These are phyloP conservation scores for Phaseolus lunatus DNA, from an alignment of 306 rosid species.

Conservation along the genomic window DNA sequence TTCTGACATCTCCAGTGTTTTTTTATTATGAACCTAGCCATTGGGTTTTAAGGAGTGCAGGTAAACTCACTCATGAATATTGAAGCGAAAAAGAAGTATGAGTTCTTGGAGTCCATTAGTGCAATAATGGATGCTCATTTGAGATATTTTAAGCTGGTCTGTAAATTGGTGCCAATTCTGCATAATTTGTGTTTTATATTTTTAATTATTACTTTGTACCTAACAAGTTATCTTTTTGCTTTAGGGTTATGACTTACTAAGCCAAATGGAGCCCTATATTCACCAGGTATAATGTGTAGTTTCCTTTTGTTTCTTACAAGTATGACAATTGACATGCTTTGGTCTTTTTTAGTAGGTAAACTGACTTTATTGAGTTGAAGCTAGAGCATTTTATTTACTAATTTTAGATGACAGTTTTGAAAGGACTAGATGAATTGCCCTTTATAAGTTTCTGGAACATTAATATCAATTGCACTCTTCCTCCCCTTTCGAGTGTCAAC, in stretches of 20 bases:
- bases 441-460: slow-evolving; percentile 2
- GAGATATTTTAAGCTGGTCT: slow-evolving; percentile 95
- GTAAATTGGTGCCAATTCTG: slow-evolving; percentile 47
- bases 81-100: slow-evolving; percentile 95
- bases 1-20: slow-evolving; percentile 38
- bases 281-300: slow-evolving; percentile 75
- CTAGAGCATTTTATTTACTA: not conserved
- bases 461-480: not conserved
- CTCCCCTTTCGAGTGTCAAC: not conserved
- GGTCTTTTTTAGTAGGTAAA: not conserved
- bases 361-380: slow-evolving; percentile 20
- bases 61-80: slow-evolving; percentile 88
- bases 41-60: slow-evolving; percentile 86
- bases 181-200: slow-evolving; percentile 22
- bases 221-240: slow-evolving; percentile 48
- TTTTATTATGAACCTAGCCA: slow-evolving; percentile 52
- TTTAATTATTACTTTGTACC: slow-evolving; percentile 36
- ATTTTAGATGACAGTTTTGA: not conserved
- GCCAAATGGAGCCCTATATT: slow-evolving; percentile 96
- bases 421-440: not conserved
- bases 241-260: slow-evolving; percentile 86
- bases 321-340: slow-evolving; percentile 20
- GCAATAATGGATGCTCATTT: slow-evolving; percentile 99
- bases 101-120: slow-evolving; percentile 94
- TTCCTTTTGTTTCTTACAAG: slow-evolving; percentile 30